Conservation (phyloP, 2,329 filamentous ascomycete genomes). For the Paecilomyces variotii region DNA sequence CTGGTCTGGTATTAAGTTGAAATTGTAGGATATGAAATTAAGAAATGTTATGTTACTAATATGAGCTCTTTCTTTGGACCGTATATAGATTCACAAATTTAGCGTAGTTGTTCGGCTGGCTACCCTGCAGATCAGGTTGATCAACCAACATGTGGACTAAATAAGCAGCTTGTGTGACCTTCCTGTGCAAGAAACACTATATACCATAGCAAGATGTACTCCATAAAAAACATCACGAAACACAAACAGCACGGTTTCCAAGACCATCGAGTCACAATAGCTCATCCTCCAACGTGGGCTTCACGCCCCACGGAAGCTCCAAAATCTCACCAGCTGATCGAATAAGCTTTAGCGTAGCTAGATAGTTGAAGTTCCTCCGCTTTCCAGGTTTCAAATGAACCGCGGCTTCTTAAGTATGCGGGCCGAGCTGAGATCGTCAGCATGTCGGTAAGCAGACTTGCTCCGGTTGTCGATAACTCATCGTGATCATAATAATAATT, state of each 20-base stretch:
- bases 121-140: neutral
- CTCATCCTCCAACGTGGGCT: neutral
- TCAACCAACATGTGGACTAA: neutral
- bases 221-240: neutral
- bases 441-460: neutral
- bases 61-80: neutral
- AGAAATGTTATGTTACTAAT: neutral
- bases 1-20: conserved; percentile 25
- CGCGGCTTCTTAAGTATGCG: neutral
- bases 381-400: neutral
- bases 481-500: neutral
- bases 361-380: neutral
- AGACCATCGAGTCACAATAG: neutral
- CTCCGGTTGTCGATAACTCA: no score
- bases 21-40: conserved; percentile 7
- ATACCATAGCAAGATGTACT: no score
- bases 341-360: neutral
- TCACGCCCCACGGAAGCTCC: neutral
- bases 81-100: neutral
- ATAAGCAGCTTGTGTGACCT: neutral
- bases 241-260: neutral
- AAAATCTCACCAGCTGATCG: neutral
- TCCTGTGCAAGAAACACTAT: neutral
- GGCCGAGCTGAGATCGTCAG: neutral
- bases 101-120: neutral